Conservation (phyloP, 768 basidiomycete species). For the Gloeophyllum trabeum region DNA sequence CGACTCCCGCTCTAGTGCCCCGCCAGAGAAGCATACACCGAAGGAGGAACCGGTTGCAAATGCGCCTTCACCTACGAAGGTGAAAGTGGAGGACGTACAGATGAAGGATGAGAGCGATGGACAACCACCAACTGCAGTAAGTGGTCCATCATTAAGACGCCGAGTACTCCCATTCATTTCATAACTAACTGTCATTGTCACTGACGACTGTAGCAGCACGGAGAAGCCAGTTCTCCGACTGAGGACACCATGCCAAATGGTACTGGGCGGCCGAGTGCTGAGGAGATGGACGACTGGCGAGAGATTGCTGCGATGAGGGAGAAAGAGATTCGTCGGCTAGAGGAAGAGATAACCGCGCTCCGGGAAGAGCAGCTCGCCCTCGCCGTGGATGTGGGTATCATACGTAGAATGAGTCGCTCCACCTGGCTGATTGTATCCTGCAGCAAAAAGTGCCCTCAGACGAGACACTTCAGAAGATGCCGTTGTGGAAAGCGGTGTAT, state of each 20-base stretch:
- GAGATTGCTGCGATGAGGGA: slow-evolving; percentile 34
- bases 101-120: background rate
- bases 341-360: too few species aligned
- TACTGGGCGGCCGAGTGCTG: too few species aligned
- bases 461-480: too few species aligned
- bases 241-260: slow-evolving; percentile 39
- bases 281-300: too few species aligned
- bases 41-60: slow-evolving; percentile 14
- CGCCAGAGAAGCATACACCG: slow-evolving; percentile 15
- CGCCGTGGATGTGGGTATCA: too few species aligned
- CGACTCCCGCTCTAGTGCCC: slow-evolving; percentile 29
- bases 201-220: slow-evolving; percentile 19
- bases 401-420: too few species aligned
- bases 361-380: too few species aligned
- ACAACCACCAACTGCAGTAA: background rate
- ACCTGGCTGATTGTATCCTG: too few species aligned
- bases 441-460: too few species aligned
- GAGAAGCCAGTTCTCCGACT: slow-evolving; percentile 35
- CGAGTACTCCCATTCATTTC: background rate
- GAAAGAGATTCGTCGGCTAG: slow-evolving; percentile 26
- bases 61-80: background rate
- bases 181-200: background rate
- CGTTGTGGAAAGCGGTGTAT: too few species aligned
- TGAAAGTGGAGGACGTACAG: background rate
- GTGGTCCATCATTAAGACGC: background rate